Evolutionary conservation across 2,329 filamentous ascomycete species (phyloP), one percentile per base, ranked within the genome.

Genomic region (Sordariomycetes sp.): DNA sequence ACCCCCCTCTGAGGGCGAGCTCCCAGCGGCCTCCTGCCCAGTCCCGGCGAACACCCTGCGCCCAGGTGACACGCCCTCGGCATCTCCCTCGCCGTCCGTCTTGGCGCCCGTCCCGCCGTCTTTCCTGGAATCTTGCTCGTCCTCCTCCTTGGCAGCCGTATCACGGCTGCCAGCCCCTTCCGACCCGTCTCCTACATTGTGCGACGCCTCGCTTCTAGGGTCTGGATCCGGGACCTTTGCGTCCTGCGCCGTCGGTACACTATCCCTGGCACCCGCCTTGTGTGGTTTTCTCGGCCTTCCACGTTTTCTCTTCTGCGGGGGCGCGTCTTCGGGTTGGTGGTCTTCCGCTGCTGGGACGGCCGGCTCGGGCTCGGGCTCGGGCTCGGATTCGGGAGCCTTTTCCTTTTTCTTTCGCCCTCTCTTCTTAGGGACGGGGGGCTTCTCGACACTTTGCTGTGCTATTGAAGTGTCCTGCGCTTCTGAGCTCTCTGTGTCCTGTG

Each of bases 251-350:
- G 10, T 36, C 34, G 48, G 24, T n/a, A 45, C 35, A 50, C 59
- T 55, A n/a, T 34, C 32, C 39, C 51, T 48, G 28, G 34, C 22
- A n/a, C 48, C 52, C 13, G 53, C 57, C 50, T 64, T 64, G 25
- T 45, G 15, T 17, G 39, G n/a, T n/a, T 45, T 45, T 17, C 39
- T 45, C 39, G 39, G 39, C n/a, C 39, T 45, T 45, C 48, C 48
- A 12, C 58, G 28, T 54, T 48, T 48, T 13, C 32, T 20, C 42
- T 24, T 62, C 25, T 10, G 12, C 15, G 36, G 13, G 22, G 34
- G 39, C 20, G 15, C 15, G 42, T 42, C 35, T 56, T 28, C 28
- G 42, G 45, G 15, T 22, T 39, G 17, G 32, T 48, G 39, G 10
- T 55, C 22, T 20, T 52, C 28, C 15, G 15, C 32, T 35, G n/a